Base-by-base conservation (phyloP, 768 basidiomycete species). In the Calocybe gangraenosa region DNA sequence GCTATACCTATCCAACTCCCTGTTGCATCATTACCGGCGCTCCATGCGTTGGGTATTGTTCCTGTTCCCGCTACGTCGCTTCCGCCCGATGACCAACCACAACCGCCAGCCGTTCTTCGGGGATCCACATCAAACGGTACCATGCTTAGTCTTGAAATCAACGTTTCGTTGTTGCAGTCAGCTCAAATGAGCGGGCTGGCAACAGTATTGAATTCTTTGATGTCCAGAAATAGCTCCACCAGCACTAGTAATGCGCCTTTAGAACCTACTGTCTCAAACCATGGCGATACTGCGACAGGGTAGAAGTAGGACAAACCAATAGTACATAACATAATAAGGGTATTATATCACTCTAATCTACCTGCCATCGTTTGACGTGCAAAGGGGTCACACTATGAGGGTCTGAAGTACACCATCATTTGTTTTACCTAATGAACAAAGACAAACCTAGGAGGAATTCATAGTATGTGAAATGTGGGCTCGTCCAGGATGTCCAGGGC, bases 111-210 rank as follows among this genome's bases (percentile, higher is more conserved):
- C n/a, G 76, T 91, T 13, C 68, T 90, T 40, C 76, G 82, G 31
- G 82, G 85, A 21, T 82, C 84, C 1, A 79, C 81, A 2, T 75
- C 79, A 6, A 81, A 87, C 55, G 87, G 87, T 10, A 74, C 77
- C 15, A 80, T 84, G 71, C 62, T 89, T 47, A 84, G 75, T 58
- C 65, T 92, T 43, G 88, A 91, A 51, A 85, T 92, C 58, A 89
- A 90, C 49, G 79, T 89, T 21, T 80, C 81, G 13, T 63, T 82
- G 15, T 68, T 92, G 44, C 83, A 87, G 60, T 71, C 79, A 14
- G 68, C 77, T n/a, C 88, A 91, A 56, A 83, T 86, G 80, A 85
- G 74, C 57, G 85, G 86, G 11, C 55, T 89, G 52, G 84, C 84
- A 15, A 66, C 82, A 50, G 67, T 90, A 9, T 62, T 90, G 49